Evolutionary conservation across 164 flowering plant genomes (phyloP).

Genomic region (Annona cherimola): DNA sequence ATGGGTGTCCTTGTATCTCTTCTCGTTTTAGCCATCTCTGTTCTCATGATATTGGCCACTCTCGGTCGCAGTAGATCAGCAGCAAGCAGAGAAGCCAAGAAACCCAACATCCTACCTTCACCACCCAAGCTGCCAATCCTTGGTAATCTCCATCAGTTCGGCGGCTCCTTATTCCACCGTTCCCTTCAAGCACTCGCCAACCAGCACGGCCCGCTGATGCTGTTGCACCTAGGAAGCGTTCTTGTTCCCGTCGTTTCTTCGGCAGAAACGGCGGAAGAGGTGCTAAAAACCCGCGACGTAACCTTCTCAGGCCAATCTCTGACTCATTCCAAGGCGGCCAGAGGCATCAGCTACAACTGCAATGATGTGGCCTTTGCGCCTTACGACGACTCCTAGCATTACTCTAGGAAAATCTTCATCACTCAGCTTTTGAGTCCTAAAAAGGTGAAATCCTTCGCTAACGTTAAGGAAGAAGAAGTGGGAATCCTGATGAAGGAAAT

Average conservation of each 20-base stretch:
- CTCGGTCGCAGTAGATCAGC: neutral
- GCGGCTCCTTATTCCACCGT: constrained; percentile 4
- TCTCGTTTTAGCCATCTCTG: neutral
- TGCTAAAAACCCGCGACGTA: constrained; percentile 7
- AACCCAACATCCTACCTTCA: neutral
- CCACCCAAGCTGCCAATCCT: constrained; percentile 8
- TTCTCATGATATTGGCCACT: neutral
- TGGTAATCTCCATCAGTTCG: constrained; percentile 10
- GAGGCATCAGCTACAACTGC: neutral
- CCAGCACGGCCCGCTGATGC: constrained; percentile 9
- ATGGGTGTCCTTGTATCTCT: neutral
- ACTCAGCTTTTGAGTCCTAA: neutral
- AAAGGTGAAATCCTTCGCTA: neutral
- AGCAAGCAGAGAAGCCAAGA: no score
- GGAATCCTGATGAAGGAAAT: neutral
- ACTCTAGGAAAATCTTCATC: constrained; percentile 1
- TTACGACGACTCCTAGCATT: constrained; percentile 1
- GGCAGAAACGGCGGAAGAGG: neutral
- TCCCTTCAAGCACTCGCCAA: neutral
- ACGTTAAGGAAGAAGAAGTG: constrained; percentile 1
- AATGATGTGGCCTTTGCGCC: constrained; percentile 4
- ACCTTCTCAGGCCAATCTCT: neutral
- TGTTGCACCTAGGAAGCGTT: neutral
- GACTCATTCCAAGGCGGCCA: neutral
- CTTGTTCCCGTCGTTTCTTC: constrained; percentile 7